These are phyloP conservation scores for Penicillium cosmopolitanum DNA, from an alignment of 495 filamentous ascomycete species.

Conservation along the genomic window DNA sequence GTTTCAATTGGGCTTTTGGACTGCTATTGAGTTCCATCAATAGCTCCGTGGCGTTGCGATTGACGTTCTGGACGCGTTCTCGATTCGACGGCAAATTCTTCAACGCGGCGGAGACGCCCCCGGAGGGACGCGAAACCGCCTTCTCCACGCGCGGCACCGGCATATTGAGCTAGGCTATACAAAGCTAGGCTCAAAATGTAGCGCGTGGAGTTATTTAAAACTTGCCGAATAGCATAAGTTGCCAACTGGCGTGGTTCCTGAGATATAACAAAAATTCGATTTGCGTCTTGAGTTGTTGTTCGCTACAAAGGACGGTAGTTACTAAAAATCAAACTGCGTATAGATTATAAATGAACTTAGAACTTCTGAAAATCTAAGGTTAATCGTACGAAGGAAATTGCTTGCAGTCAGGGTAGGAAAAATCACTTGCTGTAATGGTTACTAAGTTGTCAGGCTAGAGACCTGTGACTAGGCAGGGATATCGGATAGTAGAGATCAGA, in stretches of 20 bases:
- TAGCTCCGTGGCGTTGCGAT: neutral
- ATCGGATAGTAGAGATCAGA: too few relatives aligned
- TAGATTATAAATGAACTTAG: too few relatives aligned
- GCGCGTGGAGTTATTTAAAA: neutral
- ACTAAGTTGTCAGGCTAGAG: too few relatives aligned
- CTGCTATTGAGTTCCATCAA: too few relatives aligned
- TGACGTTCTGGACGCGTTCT: neutral
- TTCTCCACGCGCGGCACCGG: neutral
- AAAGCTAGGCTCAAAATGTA: neutral
- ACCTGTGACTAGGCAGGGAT: too few relatives aligned
- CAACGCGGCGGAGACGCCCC: neutral
- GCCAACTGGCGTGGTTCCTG: neutral
- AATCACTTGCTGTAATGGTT: too few relatives aligned
- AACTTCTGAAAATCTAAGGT: too few relatives aligned
- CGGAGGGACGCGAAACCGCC: neutral
- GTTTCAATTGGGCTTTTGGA: neutral
- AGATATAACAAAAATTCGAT: conserved; percentile 4
- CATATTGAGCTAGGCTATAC: neutral
- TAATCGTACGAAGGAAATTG: too few relatives aligned
- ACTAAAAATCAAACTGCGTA: too few relatives aligned
- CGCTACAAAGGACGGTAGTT: too few relatives aligned
- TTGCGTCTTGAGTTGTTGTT: conserved; percentile 1
- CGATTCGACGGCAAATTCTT: neutral
- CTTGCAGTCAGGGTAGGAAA: too few relatives aligned
- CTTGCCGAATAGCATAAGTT: neutral